A percentile compares a stretch with the other conserved stretches of the same genome.
Evolutionary conservation across 2,329 filamentous ascomycete genomes (phyloP).

Genomic region (Cytospora piceicola): DNA sequence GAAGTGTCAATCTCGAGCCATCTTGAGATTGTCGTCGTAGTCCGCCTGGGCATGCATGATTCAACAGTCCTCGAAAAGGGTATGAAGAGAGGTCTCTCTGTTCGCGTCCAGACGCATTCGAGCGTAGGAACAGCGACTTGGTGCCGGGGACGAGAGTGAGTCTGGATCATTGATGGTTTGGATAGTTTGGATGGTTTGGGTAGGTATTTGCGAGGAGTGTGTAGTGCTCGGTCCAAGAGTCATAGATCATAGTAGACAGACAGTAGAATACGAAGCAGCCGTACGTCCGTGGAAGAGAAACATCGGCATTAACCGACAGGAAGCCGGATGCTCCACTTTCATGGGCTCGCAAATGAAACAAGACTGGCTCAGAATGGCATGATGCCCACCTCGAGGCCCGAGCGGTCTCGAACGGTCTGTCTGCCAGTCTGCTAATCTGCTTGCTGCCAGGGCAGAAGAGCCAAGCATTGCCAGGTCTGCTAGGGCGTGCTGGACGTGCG

Average conservation of each 20-base stretch:
- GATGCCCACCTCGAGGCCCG: neutral
- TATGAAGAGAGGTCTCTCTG: no score
- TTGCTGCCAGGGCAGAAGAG: no score
- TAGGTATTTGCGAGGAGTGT: neutral
- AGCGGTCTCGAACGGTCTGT: conserved; percentile 5
- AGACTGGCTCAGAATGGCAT: neutral
- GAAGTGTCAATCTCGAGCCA: no score
- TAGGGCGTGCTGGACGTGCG: neutral
- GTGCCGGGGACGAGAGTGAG: no score
- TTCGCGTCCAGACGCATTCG: no score
- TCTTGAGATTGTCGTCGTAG: no score
- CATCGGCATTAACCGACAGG: conserved; percentile 1
- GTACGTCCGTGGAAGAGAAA: neutral
- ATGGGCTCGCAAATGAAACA: neutral
- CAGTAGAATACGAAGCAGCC: neutral
- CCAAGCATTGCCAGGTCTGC: no score
- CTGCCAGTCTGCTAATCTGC: no score
- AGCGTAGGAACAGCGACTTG: no score
- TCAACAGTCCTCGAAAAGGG: no score
- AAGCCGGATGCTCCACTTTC: neutral
- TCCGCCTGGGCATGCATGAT: no score
- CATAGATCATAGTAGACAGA: neutral
- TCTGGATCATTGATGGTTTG: neutral
- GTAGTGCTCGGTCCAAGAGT: neutral
- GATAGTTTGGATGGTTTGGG: neutral